phyloP scores from a whole-genome alignment of 2,329 filamentous ascomycete genomes.

The Penicillium crustosum region DNA sequence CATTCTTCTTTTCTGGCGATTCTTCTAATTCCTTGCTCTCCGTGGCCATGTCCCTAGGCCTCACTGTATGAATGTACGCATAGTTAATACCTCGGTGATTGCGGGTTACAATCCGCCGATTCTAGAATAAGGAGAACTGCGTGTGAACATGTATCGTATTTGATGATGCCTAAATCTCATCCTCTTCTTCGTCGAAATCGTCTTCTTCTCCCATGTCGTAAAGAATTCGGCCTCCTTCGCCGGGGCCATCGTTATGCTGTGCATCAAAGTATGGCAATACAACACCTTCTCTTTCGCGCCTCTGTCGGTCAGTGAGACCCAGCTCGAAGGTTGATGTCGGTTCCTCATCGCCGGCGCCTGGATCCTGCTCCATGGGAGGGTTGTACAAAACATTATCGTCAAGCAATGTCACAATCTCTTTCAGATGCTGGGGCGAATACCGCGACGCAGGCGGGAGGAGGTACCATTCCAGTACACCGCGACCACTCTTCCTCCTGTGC shows the following conservation, averaged over 20 bases:
- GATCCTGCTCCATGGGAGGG: conserved; percentile 44
- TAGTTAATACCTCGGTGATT: conserved; percentile 36
- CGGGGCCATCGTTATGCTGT: conserved; percentile 68
- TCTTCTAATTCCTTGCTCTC: conserved; percentile 61
- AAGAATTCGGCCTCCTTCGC: conserved; percentile 86
- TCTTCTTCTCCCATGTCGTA: conserved; percentile 98
- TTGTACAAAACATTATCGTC: conserved; percentile 74
- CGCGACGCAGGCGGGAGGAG: conserved; percentile 52
- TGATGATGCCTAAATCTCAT: conserved; percentile 66
- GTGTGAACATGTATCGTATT: conserved; percentile 3
- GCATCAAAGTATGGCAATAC: conserved; percentile 96
- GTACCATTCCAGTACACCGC: conserved; percentile 71
- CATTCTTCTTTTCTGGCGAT: conserved; percentile 87
- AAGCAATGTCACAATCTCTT: conserved; percentile 61
- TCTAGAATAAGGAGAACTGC: conserved; percentile 14
- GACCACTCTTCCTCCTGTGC: conserved; percentile 76
- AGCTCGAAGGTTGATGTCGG: conserved; percentile 80
- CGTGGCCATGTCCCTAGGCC: conserved; percentile 13
- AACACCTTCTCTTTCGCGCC: conserved; percentile 79
- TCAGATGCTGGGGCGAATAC: conserved; percentile 48
- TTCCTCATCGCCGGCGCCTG: conserved; percentile 51
- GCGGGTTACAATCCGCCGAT: conserved; percentile 32
- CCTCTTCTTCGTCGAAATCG: conserved; percentile 94
- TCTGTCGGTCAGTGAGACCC: conserved; percentile 85
- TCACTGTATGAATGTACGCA: conserved; percentile 38